Evolutionary conservation across 169 alveolate species (phyloP).

Genomic region (Amoebophrya sp.): DNA sequence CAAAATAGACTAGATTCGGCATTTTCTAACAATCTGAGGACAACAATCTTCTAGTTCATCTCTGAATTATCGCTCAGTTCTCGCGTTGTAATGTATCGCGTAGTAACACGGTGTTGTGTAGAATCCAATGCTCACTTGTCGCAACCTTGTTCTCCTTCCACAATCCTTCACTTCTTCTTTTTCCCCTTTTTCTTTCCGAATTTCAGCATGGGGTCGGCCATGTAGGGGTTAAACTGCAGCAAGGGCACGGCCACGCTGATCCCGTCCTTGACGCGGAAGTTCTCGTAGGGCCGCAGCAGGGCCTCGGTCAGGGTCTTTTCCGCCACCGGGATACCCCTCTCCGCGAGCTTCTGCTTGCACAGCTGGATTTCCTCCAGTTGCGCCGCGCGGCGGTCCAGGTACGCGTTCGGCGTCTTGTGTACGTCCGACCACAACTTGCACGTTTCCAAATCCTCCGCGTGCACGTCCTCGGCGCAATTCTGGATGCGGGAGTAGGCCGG

Average conservation of each 20-base stretch:
- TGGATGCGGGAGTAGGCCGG: background rate
- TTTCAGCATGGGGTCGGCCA: background rate
- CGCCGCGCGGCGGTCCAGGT: background rate
- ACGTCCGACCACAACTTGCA: background rate
- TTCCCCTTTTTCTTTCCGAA: background rate
- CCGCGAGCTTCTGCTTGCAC: background rate
- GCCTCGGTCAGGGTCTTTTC: background rate
- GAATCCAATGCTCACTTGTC: too few species aligned
- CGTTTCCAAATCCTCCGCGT: background rate
- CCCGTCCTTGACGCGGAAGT: background rate
- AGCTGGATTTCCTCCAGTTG: background rate
- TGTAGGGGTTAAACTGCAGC: slow-evolving; percentile 18
- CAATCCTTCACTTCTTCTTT: background rate
- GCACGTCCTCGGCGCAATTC: background rate
- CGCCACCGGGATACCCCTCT: background rate
- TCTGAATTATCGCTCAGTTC: too few species aligned
- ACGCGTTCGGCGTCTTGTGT: background rate
- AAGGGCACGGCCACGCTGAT: background rate
- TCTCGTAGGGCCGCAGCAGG: background rate
- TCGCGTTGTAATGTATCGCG: too few species aligned
- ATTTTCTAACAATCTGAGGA: too few species aligned
- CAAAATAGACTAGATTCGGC: too few species aligned
- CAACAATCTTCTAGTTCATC: too few species aligned
- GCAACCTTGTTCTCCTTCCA: too few species aligned
- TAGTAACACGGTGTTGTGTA: too few species aligned